Base-by-base conservation (phyloP, 2,329 filamentous ascomycete genomes). In the Endocalyx cinctus region DNA sequence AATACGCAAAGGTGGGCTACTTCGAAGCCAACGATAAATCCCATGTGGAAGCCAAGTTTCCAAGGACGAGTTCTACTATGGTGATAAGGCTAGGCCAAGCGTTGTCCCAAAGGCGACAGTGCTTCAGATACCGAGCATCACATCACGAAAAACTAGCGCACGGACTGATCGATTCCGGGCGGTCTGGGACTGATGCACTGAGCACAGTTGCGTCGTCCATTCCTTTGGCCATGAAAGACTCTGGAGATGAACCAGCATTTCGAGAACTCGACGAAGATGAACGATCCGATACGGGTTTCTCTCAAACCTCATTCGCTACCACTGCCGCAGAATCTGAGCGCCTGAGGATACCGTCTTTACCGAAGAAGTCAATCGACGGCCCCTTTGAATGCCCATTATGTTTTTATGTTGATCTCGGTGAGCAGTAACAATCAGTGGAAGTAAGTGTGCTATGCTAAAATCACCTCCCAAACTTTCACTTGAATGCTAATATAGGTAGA, bases 331-430 rank as follows among this genome's bases (percentile, higher is more conserved):
- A 32, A 10, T 18, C 31, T 37, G 5, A 41, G 7, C 12, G 20
- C 13, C 31, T 38, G 16, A 48, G 29, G 15, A 34, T 49, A 6
- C 62, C 39, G 13, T 51, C 31, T 4, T 31, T 43, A 3, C 55
- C 58, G 0, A 38, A 42, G 19, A 42, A 43, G 2, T 44, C 53
- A 0, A 17, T 30, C 0, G 28, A 47, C 10, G 50, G 51, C 1
- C 47, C 51, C 0, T 64, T 66, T 25, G 54, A 64, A 37, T 67
- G 63, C 22, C 63, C 59, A 0, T 64, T 62, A 6, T 67, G 64
- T 31, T 64, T n/a, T 52, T 18, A 51, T 51, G 25, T 50, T 64
- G 5, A 50, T 65, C 4, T 54, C 39, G 2, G 42, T 56, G 1
- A 43, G 22, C 4, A 42, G 39, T 7, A 42, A 28, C 10, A n/a